Evolutionary conservation across 192 early-diverging fungal species (phyloP).

Genomic region (Linnemannia elongata): DNA sequence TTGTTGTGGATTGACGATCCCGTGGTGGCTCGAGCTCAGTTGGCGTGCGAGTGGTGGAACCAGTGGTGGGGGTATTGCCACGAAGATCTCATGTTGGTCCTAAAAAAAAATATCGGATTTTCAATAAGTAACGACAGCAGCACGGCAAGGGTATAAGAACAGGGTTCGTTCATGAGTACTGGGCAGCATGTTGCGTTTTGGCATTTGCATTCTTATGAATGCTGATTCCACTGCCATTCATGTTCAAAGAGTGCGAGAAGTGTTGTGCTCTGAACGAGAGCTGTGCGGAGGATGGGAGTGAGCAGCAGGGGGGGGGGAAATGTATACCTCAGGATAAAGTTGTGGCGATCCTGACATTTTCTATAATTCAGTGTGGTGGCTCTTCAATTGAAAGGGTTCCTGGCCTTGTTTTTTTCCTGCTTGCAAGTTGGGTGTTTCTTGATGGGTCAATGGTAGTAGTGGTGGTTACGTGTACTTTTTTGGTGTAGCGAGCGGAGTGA

Average conservation of each 20-base stretch:
- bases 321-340: constrained; percentile 16
- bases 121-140: not conserved
- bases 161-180: not conserved
- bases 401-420: not conserved
- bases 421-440: not conserved
- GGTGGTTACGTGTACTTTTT: not conserved
- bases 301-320: not conserved
- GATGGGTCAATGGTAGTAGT: not conserved
- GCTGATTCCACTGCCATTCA: not conserved
- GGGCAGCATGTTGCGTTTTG: no score
- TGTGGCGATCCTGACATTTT: constrained; percentile 13
- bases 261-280: not conserved
- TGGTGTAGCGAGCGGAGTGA: not conserved
- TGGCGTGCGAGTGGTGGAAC: constrained; percentile 31
- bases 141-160: not conserved
- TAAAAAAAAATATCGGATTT: not conserved
- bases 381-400: no score
- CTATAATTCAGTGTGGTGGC: no score
- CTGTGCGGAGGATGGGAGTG: not conserved
- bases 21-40: constrained; percentile 10
- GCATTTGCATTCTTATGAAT: not conserved
- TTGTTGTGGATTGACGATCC: constrained; percentile 10
- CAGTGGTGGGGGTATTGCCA: constrained; percentile 42
- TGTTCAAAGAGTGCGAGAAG: not conserved
- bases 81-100: constrained; percentile 20